Evolutionary conservation across 2,329 filamentous ascomycete genomes (phyloP).

Genomic region (Apiospora aurea): DNA sequence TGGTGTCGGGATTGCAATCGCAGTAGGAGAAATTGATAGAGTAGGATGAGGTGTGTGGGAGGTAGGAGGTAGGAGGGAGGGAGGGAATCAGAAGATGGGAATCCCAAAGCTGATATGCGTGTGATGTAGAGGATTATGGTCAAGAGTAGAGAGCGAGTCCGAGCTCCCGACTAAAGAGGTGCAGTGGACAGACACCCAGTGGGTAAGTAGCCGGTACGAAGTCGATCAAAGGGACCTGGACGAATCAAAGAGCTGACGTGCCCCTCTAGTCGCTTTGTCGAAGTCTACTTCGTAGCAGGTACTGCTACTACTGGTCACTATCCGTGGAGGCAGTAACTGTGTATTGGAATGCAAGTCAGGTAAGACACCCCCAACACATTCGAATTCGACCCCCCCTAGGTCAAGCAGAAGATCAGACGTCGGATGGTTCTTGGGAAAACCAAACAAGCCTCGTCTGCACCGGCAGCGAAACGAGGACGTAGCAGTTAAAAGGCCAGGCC

Average conservation of each 20-base stretch:
- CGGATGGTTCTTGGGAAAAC: neutral
- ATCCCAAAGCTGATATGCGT: slow-evolving; percentile 19
- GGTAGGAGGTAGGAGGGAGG: neutral
- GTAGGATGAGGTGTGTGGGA: neutral
- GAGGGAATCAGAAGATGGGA: neutral
- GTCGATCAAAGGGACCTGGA: slow-evolving; percentile 16
- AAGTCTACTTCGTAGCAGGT: slow-evolving; percentile 3
- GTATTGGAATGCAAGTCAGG: slow-evolving; percentile 6
- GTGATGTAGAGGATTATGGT: slow-evolving; percentile 10
- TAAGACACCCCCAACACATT: neutral
- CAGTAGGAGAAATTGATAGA: neutral
- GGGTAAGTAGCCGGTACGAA: slow-evolving; percentile 5
- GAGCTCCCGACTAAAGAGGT: slow-evolving; percentile 4
- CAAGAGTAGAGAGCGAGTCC: slow-evolving; percentile 2
- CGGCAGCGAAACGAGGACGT: neutral
- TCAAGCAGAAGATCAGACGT: neutral
- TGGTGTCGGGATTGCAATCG: slow-evolving; percentile 26
- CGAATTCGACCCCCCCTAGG: neutral
- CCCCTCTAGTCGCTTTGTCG: neutral
- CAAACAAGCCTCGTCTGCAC: slow-evolving; percentile 10
- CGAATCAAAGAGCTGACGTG: slow-evolving; percentile 6
- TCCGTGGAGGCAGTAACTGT: neutral
- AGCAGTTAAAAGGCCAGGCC: neutral
- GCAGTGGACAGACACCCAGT: neutral
- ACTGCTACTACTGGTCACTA: neutral